Percentiles rank a stretch among this genome's conserved stretches.
Evolutionary conservation across 2,329 filamentous ascomycete species (phyloP).

Genomic region (Nectriaceae sp.): DNA sequence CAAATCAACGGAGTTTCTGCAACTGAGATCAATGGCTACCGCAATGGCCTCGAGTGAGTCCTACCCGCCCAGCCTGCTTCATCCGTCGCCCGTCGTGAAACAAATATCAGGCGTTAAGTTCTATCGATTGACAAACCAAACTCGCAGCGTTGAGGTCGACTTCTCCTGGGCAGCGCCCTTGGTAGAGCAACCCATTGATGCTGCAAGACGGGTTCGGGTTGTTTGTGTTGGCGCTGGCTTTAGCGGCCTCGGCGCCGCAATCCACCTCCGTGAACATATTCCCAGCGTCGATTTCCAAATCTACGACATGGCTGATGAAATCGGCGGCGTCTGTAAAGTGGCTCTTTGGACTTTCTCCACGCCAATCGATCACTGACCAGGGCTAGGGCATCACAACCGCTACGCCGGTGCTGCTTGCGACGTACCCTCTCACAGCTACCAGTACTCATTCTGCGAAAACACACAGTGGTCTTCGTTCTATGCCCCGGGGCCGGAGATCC

Average conservation of each 20-base stretch:
- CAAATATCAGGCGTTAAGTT: too few relatives aligned
- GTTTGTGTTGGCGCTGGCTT: slow-evolving; percentile 10
- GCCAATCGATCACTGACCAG: slow-evolving; percentile 3
- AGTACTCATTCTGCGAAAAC: slow-evolving; percentile 11
- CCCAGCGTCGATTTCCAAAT: slow-evolving; percentile 8
- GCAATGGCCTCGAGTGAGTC: too few relatives aligned
- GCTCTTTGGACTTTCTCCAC: slow-evolving; percentile 16
- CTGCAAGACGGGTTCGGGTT: too few relatives aligned
- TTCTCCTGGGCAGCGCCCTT: too few relatives aligned
- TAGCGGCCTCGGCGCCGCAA: slow-evolving; percentile 6
- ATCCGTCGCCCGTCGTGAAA: too few relatives aligned
- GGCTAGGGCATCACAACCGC: background rate
- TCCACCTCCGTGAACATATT: slow-evolving; percentile 4
- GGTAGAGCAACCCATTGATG: too few relatives aligned
- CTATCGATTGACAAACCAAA: too few relatives aligned
- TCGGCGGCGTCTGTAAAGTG: slow-evolving; percentile 16
- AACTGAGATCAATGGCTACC: too few relatives aligned
- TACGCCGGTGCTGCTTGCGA: too few relatives aligned
- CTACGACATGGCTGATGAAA: slow-evolving; percentile 17
- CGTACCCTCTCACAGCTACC: slow-evolving; percentile 13
- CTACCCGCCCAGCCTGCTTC: too few relatives aligned
- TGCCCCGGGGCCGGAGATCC: slow-evolving; percentile 7
- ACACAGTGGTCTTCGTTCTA: slow-evolving; percentile 10
- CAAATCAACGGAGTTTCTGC: too few relatives aligned
- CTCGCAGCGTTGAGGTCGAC: too few relatives aligned